Base-by-base conservation (phyloP, 1,284 basidiomycete species). In the Moesziomyces globuligerus region DNA sequence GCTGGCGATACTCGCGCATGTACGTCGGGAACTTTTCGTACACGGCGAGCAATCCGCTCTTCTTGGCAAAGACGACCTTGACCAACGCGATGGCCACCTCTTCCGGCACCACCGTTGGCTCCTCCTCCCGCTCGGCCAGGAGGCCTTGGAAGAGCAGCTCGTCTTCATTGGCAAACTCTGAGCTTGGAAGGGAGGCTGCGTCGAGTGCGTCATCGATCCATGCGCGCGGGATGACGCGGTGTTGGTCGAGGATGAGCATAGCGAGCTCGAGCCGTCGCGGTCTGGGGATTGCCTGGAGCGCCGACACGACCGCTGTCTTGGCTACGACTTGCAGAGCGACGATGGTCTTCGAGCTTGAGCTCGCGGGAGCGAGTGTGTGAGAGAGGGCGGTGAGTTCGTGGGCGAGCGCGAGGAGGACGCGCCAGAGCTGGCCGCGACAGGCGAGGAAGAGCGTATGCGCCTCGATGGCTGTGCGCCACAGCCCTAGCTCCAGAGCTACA, bases 51-150 rank as follows among this genome's bases (percentile, higher is more conserved):
- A 71, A 34, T 2, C 68, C 68, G 40, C 61, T 58, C 48, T 71
- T 71, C 24, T 65, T 71, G 1, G 61, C 56, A 24, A 65, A 65
- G 4, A 71, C 45, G 9, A 71, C 53, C 37, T 60, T 71, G 49
- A 50, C 45, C 13, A 71, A 42, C 1, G 55, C 55, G 17, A 65
- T 47, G 13, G 52, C 61, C 25, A 71, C 50, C 15, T 71, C 68
- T 41, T 71, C 61, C 2, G 54, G 54, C 21, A 62, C 8, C 6
- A 57, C 24, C 3, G 36, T 21, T 42, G 39, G 36, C 17, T n/a
- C 32, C 8, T 24, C 21, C 11, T 40, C 15, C 3, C n/a, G n/a
- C n/a, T 8, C 37, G n/a, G 23, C 34, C 7, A 67, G 52, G 6
- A 67, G 32, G 1, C 64, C 64, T 28, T 56, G 25, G 39, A 68